Base-by-base conservation (phyloP, 768 basidiomycete species). In the Serendipita indica region DNA sequence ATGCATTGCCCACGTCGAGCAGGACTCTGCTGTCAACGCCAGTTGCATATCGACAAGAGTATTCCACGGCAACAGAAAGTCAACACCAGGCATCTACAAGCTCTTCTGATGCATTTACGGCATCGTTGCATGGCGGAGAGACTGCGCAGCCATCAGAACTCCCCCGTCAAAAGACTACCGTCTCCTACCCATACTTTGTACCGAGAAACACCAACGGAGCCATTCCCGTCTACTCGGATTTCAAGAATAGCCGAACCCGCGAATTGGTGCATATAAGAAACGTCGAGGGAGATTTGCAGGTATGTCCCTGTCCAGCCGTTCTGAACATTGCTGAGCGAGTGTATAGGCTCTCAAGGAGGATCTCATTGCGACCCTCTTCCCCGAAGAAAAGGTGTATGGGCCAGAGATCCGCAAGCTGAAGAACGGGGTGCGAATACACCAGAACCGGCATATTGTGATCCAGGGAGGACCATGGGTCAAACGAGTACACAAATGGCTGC, bases 201-300 rank as follows among this genome's bases (percentile, higher is more conserved):
- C 76, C 79, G 20, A 78, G 86, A 61, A 88, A 85, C 68, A 68
- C 77, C 46, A 75, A 75, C 54, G 83, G 84, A 32, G 77, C 77
- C 49, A 74, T 89, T 30, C 86, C 86, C 41, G 83, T 89, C 25
- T 87, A 87, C 68, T 78, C 83, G 28, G 83, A 88, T 67, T 67
- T 85, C 43, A 80, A 83, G 62, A 86, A 83, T 67, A 79, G 70
- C 30, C 78, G 82, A 60, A 77, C 80, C 3, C 77, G 79, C 58
- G 71, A 79, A 61, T 71, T 78, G 33, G 69, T 83, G 41, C 73
- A 77, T 43, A 74, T 89, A 60, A 77, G 81, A 57, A 84, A 87
- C 69, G 72, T 89, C 6, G 75, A 86, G 60, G 87, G 86, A 18
- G 74, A 79, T 62, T 65, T 72, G 60, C 69, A 74, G 59, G 86